These are phyloP conservation scores for Aegilops umbellulata DNA, from an alignment of 176 grass and related monocot genomes.

Conservation along the genomic window DNA sequence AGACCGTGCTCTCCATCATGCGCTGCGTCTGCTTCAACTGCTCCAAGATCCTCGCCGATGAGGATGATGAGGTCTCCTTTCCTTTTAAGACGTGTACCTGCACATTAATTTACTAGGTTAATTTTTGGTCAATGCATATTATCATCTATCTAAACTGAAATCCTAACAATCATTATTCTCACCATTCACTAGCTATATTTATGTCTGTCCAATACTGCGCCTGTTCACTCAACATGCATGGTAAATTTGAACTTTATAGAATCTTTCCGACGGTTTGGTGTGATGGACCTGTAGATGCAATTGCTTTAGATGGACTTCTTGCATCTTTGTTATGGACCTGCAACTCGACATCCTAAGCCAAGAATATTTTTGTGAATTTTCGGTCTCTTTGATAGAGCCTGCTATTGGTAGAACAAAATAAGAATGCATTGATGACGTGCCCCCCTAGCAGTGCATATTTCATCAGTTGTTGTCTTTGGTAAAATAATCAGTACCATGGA, in stretches of 20 bases:
- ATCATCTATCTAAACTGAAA: not conserved
- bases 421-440: not conserved
- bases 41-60: constrained; percentile 80
- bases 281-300: not conserved
- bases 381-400: not conserved
- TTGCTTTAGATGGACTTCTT: not conserved
- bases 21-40: constrained; percentile 99
- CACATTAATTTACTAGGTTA: not conserved
- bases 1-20: constrained; percentile 94
- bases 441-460: not conserved
- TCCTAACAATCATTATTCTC: not conserved
- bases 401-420: not conserved
- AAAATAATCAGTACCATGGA: not conserved
- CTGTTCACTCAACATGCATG: not conserved
- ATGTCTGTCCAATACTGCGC: not conserved
- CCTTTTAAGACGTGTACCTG: not conserved
- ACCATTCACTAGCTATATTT: not conserved
- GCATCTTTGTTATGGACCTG: not conserved
- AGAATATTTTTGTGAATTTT: not conserved
- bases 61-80: constrained; percentile 48
- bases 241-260: not conserved
- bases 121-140: not conserved
- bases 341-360: not conserved
- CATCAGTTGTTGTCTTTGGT: not conserved
- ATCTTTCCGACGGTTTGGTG: not conserved